Evolutionary conservation across 2,329 filamentous ascomycete species (phyloP), one percentile per base, ranked within the genome.

Genomic region (Sclerotinia sclerotiorum): DNA sequence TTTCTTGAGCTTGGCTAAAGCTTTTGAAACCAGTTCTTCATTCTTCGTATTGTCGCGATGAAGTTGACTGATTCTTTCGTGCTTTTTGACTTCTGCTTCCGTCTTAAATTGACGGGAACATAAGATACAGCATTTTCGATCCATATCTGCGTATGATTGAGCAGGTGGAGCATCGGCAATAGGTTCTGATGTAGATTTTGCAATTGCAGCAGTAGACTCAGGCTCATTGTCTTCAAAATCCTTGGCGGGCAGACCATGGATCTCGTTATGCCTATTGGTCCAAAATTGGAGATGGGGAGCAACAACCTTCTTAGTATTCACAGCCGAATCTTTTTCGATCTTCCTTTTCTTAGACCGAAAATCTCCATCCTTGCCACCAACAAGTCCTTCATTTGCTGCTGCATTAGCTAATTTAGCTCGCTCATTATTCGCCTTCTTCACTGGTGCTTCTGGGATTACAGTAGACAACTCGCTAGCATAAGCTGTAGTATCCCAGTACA

Each of bases 401-500:
- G 75, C 79, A 4, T 78, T 74, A 42, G 78, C 78, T 1, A 81
- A 70, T 65, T 79, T 79, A 42, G 79, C 73, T 68, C 76, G 74
- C 6, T 77, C 73, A 17, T 69, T 73, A 55, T 77, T 76, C 27
- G 73, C 72, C 49, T 70, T 73, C 19, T 73, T 75, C 1, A 46
- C n/a, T 4, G 67, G 69, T 51, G 78, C 72, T 52, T 81, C 79
- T 0, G 83, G 80, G 19, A 84, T 81, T 24, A 83, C 81, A 5
- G 92, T 82, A 1, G 86, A 79, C 49, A 87, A 80, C 73, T 90
- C 87, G 56, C 84, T 91, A 1, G 88, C 88, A 74, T 92, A 94
- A 2, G 88, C 89, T 32, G 88, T 86, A 64, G 88, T 84, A 74
- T 94, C 91, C 85, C 91, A 92, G 77, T 94, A 94, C 75, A 88